phyloP scores from a whole-genome alignment of 2,329 filamentous ascomycete species.

The Zopfia rhizophila region DNA sequence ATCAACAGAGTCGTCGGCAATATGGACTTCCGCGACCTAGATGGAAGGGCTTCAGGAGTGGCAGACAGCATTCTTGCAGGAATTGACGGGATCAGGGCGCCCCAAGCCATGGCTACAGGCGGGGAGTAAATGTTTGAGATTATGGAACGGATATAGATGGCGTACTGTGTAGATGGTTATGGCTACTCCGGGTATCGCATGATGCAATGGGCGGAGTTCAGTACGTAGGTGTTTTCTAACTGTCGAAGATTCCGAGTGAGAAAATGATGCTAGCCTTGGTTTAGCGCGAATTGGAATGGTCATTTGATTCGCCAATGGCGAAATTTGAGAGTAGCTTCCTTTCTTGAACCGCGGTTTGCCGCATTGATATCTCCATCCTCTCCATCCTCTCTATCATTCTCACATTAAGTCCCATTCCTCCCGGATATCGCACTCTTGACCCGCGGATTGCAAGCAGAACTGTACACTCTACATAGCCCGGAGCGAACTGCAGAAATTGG shows the following conservation, averaged over 20 bases:
- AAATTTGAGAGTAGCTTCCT: too few species aligned
- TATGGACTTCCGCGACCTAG: conserved; percentile 70
- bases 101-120: conserved; percentile 15
- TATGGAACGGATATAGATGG: conserved; percentile 39
- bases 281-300: background rate
- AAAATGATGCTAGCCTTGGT: conserved; percentile 5
- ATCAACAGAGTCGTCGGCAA: conserved; percentile 74
- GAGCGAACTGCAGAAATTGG: too few species aligned
- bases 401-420: too few species aligned
- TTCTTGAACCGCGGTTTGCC: conserved; percentile 19
- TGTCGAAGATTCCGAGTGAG: background rate
- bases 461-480: too few species aligned
- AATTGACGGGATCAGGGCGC: conserved; percentile 37
- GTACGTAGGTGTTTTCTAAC: conserved; percentile 3
- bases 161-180: too few species aligned
- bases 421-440: too few species aligned
- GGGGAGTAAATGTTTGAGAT: background rate
- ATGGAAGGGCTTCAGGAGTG: conserved; percentile 69
- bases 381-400: too few species aligned
- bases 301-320: conserved; percentile 11
- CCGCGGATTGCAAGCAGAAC: too few species aligned
- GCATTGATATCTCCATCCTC: too few species aligned
- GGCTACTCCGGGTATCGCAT: conserved; percentile 2
- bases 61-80: conserved; percentile 48
- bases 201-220: conserved; percentile 13